Evolutionary conservation across 805 yeast genomes (phyloP), one percentile per base, ranked within the genome.

Genomic region (Cyberlindnera veronae): DNA sequence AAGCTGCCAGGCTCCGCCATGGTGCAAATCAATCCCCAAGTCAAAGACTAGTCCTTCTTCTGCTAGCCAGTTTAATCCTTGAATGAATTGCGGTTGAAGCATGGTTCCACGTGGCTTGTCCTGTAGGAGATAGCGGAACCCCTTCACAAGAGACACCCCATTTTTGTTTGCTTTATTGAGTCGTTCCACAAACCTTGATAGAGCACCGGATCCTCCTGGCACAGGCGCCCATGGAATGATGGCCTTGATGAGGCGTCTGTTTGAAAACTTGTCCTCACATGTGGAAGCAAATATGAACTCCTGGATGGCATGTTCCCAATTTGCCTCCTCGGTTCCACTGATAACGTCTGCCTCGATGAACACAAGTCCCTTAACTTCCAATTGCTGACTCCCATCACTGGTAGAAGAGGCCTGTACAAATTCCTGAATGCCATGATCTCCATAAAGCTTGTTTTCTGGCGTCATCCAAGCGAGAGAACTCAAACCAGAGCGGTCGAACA

Each of bases 181-280:
- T 10, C 38, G 36, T 1, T 32, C 31, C 7, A 51, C 26, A 37
- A 49, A 57, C 29, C 41, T 32, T 5, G 29, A 18, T 4, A 60
- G 32, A 1, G 45, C 47, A 0, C 39, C 42, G 2, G 50, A 32
- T 3, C 74, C 74, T 6, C 53, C 41, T 7, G 65, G 61, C 8
- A 69, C 36, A 6, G 77, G 76, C 1, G 70, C 72, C 73, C 72
- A 69, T 1, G 75, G 72, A n/a, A 71, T 50, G 8, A 68, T 49
- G 3, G 57, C 72, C 29, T 52, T 54, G 23, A 47, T 49, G 30
- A 38, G 12, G 6, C 36, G 27, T 11, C 21, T 10, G 11, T 8
- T 24, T 12, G 5, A 13, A 12, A n/a, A n/a, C n/a, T n/a, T 20
- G 32, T 6, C 15, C n/a, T 27, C 39, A 29, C 36, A 23, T 4